Evolutionary conservation across 1,284 basidiomycete genomes (phyloP).

Genomic region (Tilletiaria anomala): DNA sequence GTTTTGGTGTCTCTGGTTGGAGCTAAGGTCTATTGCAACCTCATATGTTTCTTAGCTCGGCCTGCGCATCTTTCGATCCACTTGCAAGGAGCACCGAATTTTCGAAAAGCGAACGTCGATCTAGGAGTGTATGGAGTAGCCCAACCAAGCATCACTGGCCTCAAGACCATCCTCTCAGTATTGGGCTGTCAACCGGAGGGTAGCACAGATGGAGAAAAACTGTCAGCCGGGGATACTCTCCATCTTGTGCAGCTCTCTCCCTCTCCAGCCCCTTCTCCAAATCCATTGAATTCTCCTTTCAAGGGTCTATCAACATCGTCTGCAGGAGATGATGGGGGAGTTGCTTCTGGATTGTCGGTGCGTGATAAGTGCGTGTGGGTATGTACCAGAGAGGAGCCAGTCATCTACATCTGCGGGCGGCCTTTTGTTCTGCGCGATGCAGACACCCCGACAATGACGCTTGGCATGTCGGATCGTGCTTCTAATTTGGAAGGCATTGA

Average conservation of each 20-base stretch:
- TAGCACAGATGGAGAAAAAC: conserved; percentile 5
- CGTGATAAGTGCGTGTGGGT: conserved; percentile 43
- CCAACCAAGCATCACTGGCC: conserved; percentile 82
- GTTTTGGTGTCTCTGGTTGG: too few species aligned
- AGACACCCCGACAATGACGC: conserved; percentile 62
- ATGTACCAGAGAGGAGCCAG: conserved; percentile 60
- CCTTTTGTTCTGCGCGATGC: conserved; percentile 93
- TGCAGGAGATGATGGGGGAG: too few species aligned
- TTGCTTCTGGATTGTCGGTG: background rate
- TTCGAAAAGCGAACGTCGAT: conserved; percentile 53
- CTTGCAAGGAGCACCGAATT: conserved; percentile 83
- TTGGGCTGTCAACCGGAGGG: conserved; percentile 47
- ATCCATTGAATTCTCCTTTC: too few species aligned
- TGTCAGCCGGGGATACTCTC: conserved; percentile 4
- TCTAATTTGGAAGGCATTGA: conserved; percentile 94
- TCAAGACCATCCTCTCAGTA: conserved; percentile 78
- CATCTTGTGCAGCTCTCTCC: background rate
- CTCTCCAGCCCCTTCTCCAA: too few species aligned
- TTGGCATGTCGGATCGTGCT: conserved; percentile 75
- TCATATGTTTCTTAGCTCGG: too few species aligned
- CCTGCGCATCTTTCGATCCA: conserved; percentile 71
- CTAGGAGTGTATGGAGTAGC: conserved; percentile 46
- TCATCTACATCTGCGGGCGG: conserved; percentile 83
- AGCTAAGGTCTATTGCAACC: too few species aligned
- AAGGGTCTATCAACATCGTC: too few species aligned